Percentiles rank a stretch among this genome's conserved stretches.
phyloP scores from a whole-genome alignment of 2,329 filamentous ascomycete genomes.

The Phyllosticta paracitricarpa region DNA sequence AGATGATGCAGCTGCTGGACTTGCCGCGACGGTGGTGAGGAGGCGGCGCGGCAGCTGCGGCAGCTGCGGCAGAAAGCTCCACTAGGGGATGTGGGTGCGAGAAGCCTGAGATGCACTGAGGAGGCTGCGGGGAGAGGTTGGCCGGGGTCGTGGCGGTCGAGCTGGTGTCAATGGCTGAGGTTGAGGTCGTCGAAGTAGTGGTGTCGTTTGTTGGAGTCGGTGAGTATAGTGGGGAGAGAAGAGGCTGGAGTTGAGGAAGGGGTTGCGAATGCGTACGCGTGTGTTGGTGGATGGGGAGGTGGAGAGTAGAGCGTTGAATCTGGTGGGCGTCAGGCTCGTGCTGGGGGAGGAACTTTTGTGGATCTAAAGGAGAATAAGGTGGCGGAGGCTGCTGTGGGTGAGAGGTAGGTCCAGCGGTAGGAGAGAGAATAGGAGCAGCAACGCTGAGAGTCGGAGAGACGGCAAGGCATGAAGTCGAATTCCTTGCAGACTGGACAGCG shows the following conservation, averaged over 20 bases:
- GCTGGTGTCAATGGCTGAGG: background rate
- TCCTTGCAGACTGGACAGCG: background rate
- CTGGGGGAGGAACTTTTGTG: background rate
- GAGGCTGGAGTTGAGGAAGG: background rate
- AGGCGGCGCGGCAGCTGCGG: background rate
- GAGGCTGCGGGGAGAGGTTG: background rate
- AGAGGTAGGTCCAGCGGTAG: background rate
- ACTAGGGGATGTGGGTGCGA: background rate
- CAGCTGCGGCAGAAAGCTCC: background rate
- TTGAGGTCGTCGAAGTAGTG: background rate
- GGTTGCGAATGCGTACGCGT: background rate
- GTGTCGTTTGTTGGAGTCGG: background rate
- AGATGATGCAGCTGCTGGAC: background rate
- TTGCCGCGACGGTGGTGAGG: background rate
- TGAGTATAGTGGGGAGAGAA: background rate
- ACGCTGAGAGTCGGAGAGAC: background rate
- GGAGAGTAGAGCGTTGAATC: background rate
- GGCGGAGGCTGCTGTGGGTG: background rate
- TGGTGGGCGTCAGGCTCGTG: background rate
- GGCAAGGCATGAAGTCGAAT: background rate
- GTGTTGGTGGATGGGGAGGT: background rate
- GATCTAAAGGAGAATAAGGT: background rate
- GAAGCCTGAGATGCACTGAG: background rate
- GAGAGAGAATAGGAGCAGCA: background rate
- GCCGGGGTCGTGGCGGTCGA: background rate